phyloP scores from a whole-genome alignment of 2,329 filamentous ascomycete genomes.

The Claviceps maximensis region DNA sequence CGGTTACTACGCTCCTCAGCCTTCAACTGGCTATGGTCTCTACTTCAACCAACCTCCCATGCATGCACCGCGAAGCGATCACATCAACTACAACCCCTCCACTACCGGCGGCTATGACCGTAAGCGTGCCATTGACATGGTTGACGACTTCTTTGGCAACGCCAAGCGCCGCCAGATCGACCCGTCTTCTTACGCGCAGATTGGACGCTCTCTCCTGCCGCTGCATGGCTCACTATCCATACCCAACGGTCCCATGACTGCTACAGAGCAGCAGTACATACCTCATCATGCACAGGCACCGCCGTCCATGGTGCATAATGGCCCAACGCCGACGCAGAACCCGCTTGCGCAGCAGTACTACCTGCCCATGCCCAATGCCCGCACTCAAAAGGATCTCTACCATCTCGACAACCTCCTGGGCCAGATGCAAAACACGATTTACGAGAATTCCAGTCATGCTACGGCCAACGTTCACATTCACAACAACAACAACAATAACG shows the following conservation, averaged over 20 bases:
- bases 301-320: slow-evolving; percentile 38
- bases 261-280: slow-evolving; percentile 44
- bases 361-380: slow-evolving; percentile 72
- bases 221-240: slow-evolving; percentile 60
- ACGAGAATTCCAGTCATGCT: slow-evolving; percentile 77
- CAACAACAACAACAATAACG: slow-evolving; percentile 33
- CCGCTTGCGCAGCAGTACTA: slow-evolving; percentile 60
- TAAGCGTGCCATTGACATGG: slow-evolving; percentile 74
- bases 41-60: slow-evolving; percentile 60
- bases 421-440: slow-evolving; percentile 91
- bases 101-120: slow-evolving; percentile 48
- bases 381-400: slow-evolving; percentile 86
- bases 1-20: slow-evolving; percentile 45
- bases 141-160: slow-evolving; percentile 90
- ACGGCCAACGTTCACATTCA: slow-evolving; percentile 69
- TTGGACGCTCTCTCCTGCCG: slow-evolving; percentile 76
- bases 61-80: slow-evolving; percentile 40
- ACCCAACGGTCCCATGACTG: slow-evolving; percentile 34
- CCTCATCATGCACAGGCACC: slow-evolving; percentile 25
- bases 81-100: slow-evolving; percentile 46
- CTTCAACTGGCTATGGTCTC: slow-evolving; percentile 51
- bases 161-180: slow-evolving; percentile 87
- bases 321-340: slow-evolving; percentile 44
- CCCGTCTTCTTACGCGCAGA: slow-evolving; percentile 76
- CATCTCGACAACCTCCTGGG: slow-evolving; percentile 92